Conservation (phyloP, 108 stramenopile species). For the Fragilariopsis cylindrus region DNA sequence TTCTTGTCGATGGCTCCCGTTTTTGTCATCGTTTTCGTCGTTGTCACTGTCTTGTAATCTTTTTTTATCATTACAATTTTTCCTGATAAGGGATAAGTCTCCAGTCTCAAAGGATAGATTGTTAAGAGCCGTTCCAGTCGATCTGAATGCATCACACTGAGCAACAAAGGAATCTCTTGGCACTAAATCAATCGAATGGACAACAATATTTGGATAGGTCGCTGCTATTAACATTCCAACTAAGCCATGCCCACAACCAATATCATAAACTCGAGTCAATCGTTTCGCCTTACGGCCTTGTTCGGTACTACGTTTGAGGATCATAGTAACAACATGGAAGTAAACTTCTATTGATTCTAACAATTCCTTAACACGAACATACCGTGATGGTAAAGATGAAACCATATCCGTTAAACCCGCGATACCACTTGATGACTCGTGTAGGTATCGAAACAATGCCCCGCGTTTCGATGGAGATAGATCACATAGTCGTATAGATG, state of each 20-base stretch:
- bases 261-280: slow-evolving; percentile 1
- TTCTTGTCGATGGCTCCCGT: neutral
- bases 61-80: too few species aligned
- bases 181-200: slow-evolving; percentile 1
- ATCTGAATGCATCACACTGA: neutral
- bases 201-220: neutral
- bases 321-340: neutral
- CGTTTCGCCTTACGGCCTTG: neutral
- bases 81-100: neutral
- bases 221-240: slow-evolving; percentile 13
- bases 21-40: neutral
- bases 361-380: slow-evolving; percentile 11
- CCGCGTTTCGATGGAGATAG: slow-evolving; percentile 1
- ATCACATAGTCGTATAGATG: neutral
- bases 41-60: too few species aligned
- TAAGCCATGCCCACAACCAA: slow-evolving; percentile 9
- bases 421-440: slow-evolving; percentile 2
- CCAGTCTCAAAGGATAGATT: slow-evolving; percentile 3
- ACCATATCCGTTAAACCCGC: slow-evolving; percentile 3
- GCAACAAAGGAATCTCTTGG: slow-evolving; percentile 5
- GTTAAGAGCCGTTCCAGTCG: neutral
- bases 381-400: neutral
- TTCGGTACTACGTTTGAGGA: slow-evolving; percentile 1
- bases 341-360: slow-evolving; percentile 6
- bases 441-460: slow-evolving; percentile 11